These are phyloP conservation scores for Funneliformis mosseae DNA, from an alignment of 192 early-diverging fungal genomes.

Conservation along the genomic window DNA sequence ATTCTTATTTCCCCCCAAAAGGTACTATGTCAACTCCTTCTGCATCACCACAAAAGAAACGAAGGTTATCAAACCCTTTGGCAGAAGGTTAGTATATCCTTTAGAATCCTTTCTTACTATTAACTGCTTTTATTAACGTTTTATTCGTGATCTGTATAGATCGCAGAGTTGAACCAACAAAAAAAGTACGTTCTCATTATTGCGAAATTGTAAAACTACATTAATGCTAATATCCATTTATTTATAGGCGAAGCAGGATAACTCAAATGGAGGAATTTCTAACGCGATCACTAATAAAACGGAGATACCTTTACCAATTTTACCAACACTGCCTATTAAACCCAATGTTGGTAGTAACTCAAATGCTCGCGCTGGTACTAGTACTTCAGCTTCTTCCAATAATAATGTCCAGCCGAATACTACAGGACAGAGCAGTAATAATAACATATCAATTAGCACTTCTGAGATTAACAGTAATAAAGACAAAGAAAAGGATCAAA, in stretches of 20 bases:
- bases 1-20: not conserved
- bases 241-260: not conserved
- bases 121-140: not conserved
- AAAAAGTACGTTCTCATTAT: not conserved
- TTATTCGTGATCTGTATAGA: not conserved
- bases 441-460: not conserved
- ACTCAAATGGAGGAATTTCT: not conserved
- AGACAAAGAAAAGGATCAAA: not conserved
- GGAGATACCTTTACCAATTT: not conserved
- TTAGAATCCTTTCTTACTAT: not conserved
- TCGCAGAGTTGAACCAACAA: slow-evolving; percentile 10
- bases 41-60: slow-evolving; percentile 1
- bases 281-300: not conserved
- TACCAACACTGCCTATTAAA: not conserved
- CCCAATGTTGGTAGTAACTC: not conserved
- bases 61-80: not conserved
- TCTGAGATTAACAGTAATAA: not conserved
- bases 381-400: not conserved
- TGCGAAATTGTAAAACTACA: not conserved
- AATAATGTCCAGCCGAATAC: not conserved
- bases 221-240: not conserved
- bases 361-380: not conserved
- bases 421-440: not conserved
- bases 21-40: not conserved
- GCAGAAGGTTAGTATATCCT: not conserved